Evolutionary conservation across 2,329 filamentous ascomycete species (phyloP).

Genomic region (Calonectria naviculata): DNA sequence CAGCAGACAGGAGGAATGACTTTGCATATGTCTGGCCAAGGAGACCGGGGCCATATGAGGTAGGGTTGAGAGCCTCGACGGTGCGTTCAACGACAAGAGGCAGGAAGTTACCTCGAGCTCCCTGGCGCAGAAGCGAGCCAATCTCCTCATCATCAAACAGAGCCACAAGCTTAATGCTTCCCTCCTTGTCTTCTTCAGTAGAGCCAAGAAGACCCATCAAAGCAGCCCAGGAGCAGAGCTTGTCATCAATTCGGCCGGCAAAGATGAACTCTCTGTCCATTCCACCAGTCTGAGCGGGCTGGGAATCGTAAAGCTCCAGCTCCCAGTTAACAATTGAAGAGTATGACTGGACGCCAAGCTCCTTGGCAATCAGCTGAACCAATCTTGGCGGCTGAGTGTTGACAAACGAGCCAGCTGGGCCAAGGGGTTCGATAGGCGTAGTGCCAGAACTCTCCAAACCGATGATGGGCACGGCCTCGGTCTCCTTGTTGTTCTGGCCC

Average conservation of each 20-base stretch:
- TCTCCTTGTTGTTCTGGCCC: slow-evolving; percentile 82
- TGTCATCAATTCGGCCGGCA: slow-evolving; percentile 95
- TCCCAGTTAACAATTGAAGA: slow-evolving; percentile 93
- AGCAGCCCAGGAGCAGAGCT: slow-evolving; percentile 95
- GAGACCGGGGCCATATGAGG: slow-evolving; percentile 66
- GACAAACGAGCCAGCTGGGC: slow-evolving; percentile 77
- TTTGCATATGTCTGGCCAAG: slow-evolving; percentile 88
- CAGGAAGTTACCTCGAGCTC: slow-evolving; percentile 90
- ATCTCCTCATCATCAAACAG: slow-evolving; percentile 99
- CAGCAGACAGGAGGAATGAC: slow-evolving; percentile 91
- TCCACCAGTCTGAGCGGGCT: slow-evolving; percentile 85
- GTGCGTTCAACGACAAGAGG: slow-evolving; percentile 84
- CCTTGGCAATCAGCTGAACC: slow-evolving; percentile 82
- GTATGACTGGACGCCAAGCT: slow-evolving; percentile 79
- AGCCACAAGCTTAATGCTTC: slow-evolving; percentile 89
- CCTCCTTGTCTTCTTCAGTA: slow-evolving; percentile 64
- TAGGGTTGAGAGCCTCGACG: slow-evolving; percentile 73
- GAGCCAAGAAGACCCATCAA: slow-evolving; percentile 84
- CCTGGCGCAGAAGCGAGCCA: slow-evolving; percentile 89
- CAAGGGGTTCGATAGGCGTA: slow-evolving; percentile 57
- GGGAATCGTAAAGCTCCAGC: slow-evolving; percentile 91
- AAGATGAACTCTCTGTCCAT: slow-evolving; percentile 95
- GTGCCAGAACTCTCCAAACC: slow-evolving; percentile 79
- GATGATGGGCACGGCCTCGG: slow-evolving; percentile 93
- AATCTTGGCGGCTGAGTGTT: slow-evolving; percentile 87